Percentiles rank a stretch among this genome's conserved stretches.
Conservation (phyloP, 345 rosid species). For the Moricandia arvensis region DNA sequence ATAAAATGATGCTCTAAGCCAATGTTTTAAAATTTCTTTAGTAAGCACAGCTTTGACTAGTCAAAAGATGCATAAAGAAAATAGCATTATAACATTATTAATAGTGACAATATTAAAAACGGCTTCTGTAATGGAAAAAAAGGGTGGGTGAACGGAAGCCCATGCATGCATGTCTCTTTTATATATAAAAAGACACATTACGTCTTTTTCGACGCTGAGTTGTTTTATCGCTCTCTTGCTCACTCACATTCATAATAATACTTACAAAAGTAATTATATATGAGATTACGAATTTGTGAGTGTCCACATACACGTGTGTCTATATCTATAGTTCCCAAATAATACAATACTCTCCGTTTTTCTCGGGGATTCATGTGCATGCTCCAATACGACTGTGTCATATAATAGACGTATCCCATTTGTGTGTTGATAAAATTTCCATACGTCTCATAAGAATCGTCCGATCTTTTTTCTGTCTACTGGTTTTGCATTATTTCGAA, state of each 20-base stretch:
- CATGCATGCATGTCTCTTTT: slow-evolving; percentile 34
- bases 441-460: not conserved
- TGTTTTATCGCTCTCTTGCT: not conserved
- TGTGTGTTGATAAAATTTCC: not conserved
- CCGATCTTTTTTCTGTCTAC: slow-evolving; percentile 14
- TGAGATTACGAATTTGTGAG: slow-evolving; percentile 19
- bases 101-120: not conserved
- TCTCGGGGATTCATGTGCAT: slow-evolving; percentile 39
- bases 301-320: slow-evolving; percentile 38
- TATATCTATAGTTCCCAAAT: not conserved
- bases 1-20: too few species aligned
- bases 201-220: slow-evolving; percentile 29
- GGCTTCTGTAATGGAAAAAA: not conserved
- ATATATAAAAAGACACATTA: slow-evolving; percentile 24
- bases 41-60: too few species aligned
- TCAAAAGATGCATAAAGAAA: not conserved
- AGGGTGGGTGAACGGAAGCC: slow-evolving; percentile 11
- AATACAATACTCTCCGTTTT: slow-evolving; percentile 31
- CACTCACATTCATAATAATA: not conserved
- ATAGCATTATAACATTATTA: not conserved
- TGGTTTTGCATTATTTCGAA: slow-evolving; percentile 23
- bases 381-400: slow-evolving; percentile 19
- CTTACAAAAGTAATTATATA: not conserved
- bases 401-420: slow-evolving; percentile 12
- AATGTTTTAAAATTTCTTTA: too few species aligned